Base-by-base conservation (phyloP, 179 eudicot species). In the Beta macrorhiza region DNA sequence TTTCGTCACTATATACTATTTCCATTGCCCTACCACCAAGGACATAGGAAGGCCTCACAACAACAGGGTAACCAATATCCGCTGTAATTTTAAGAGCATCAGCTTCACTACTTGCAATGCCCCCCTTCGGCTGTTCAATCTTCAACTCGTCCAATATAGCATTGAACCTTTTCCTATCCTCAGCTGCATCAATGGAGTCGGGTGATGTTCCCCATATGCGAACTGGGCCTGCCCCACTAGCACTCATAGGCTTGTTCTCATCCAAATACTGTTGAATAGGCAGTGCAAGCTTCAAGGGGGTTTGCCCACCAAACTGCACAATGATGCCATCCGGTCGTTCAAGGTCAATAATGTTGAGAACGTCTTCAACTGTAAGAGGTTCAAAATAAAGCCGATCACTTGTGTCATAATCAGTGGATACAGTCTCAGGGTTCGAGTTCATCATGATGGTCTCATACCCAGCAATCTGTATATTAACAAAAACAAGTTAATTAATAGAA, bases 371-470 rank as follows among this genome's bases (percentile, higher is more conserved):
- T 52, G 99, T 96, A 44, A 96, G 91, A 67, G 98, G 98, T 84
- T 96, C 99, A 81, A 96, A 96, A 86, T 96, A 96, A 7, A 96
- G 94, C 17, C 98, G 87, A 75, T 96, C 98, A 81, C 99, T 96
- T 47, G 99, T 96, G 86, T 94, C 99, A 55, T 96, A 96, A 82
- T 96, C 99, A 20, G 98, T 96, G 56, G 99, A 96, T 42, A 96
- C 99, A 12, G 99, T 96, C 82, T 96, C 99, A 5, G 98, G 98
- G 84, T 96, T 96, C 71, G 98, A 94, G 84, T 96, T 96, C 99
- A 96, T 96, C 99, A 96, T 96, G 84, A 96, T 96, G 37, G 99
- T 94, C 85, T 96, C 99, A 75, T 89, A 94, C 82, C 99, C 99
- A 80, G 97, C 99, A 80, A 77, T 77, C 99, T 94, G 89, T 70